Base-by-base conservation (phyloP, 2,329 filamentous ascomycete species). In the Ophiosphaerella narmari region DNA sequence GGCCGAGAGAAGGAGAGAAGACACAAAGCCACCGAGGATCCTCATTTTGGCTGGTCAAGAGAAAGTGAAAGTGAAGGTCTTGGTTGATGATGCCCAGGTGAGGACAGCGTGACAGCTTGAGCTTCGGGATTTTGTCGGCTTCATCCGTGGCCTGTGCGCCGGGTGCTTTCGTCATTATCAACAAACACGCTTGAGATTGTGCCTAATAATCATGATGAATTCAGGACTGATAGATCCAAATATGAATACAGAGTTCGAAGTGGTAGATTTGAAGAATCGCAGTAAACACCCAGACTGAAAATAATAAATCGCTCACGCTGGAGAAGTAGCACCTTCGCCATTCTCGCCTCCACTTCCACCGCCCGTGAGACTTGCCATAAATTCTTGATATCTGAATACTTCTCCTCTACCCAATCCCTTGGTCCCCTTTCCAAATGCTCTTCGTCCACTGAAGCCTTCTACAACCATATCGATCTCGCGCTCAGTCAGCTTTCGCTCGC, bases 311-410 rank as follows among this genome's bases (percentile, higher is more conserved):
- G 18, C 18, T 43, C 45, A 63, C 6, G 54, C 52, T 13, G 60
- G 47, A 26, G 55, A 48, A 14, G 52, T 46, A 26, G 52, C 52
- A 11, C 38, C 33, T 32, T 41, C 52, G 8, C 60, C 63, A 48
- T 66, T 65, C 38, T 67, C 65, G 0, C 53, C 61, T 5, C 39
- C 50, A 39, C 56, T 65, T 4, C 66, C 71, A 26, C 73, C 74
- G 7, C 76, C 76, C 2, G 68, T 73, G 14, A 79, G 54, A 52
- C 63, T 75, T 1, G 74, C 83, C 56, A 97, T 90, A 75, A 97
- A 97, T 50, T 99, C 94, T 55, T 90, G 86, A 70, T 97, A 99
- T 66, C 86, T 85, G 74, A 99, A 97, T 0, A 97, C 91, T 52
- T 97, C 93, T 1, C 90, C 90, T 54, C 88, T 82, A 67, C 53